These are phyloP conservation scores for Lanzia echinophila DNA, from an alignment of 2,329 filamentous ascomycete genomes.

Conservation along the genomic window DNA sequence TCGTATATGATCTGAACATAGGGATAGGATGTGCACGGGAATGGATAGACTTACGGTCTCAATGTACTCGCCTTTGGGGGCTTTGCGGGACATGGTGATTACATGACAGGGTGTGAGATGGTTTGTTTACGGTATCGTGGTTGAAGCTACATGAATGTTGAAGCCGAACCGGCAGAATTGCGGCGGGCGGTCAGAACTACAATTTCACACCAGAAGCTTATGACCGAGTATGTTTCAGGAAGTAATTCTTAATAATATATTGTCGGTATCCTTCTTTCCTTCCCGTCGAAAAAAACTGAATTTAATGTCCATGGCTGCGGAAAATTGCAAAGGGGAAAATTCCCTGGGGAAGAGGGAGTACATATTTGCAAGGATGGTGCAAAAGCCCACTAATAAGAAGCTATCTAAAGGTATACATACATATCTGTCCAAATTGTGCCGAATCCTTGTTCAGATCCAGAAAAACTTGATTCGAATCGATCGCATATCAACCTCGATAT, in stretches of 20 bases:
- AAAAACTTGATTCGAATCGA: background rate
- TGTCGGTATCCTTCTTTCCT: no score
- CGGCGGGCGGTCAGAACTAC: background rate
- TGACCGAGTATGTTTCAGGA: no score
- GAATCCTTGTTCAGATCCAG: background rate
- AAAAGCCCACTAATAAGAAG: background rate
- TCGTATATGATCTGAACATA: background rate
- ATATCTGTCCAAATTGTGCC: no score
- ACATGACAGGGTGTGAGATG: slow-evolving; percentile 10
- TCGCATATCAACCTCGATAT: slow-evolving; percentile 11
- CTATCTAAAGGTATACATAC: background rate
- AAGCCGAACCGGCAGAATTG: background rate
- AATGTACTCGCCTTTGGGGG: slow-evolving; percentile 86
- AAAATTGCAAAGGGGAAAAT: no score
- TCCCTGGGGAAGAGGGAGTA: no score
- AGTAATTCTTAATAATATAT: no score
- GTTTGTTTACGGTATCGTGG: no score
- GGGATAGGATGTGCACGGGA: background rate
- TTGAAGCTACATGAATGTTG: background rate
- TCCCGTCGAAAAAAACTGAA: no score
- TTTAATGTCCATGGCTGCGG: no score
- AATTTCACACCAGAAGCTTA: no score
- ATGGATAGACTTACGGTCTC: slow-evolving; percentile 65
- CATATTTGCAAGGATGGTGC: no score
- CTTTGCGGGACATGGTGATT: slow-evolving; percentile 64